Evolutionary conservation across 345 rosid genomes (phyloP).

Genomic region (Viola odorata): DNA sequence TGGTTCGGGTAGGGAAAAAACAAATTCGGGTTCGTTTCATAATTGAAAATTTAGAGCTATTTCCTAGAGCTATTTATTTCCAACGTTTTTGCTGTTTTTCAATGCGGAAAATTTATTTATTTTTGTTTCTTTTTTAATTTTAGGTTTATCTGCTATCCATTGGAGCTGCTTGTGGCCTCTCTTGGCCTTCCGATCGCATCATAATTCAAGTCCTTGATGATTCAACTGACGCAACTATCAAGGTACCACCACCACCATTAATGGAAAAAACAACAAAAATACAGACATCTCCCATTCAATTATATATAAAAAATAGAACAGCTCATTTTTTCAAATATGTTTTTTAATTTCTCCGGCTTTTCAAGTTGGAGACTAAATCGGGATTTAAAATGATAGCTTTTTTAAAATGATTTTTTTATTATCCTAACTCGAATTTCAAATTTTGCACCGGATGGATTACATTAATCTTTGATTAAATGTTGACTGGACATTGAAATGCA

Average conservation of each 20-base stretch:
- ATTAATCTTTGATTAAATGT: not conserved
- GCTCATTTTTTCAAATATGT: too few relatives aligned
- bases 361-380: too few relatives aligned
- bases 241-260: conserved; percentile 32
- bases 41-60: too few relatives aligned
- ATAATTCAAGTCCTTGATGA: conserved; percentile 90
- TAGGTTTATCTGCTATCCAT: conserved; percentile 29
- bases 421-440: too few relatives aligned
- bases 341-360: not conserved
- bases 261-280: too few relatives aligned
- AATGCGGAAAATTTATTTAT: not conserved
- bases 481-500: conserved; percentile 11
- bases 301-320: not conserved
- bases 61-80: not conserved
- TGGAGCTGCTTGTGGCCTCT: conserved; percentile 94
- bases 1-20: too few relatives aligned
- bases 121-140: not conserved
- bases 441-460: too few relatives aligned
- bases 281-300: too few relatives aligned
- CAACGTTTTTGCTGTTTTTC: not conserved
- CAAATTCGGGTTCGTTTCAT: too few relatives aligned
- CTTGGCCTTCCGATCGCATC: conserved; percentile 94
- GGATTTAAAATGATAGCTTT: too few relatives aligned
- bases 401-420: too few relatives aligned
- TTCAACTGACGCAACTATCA: conserved; percentile 81